Base-by-base conservation (phyloP, 495 filamentous ascomycete species). In the Pyrenula aspistea region DNA sequence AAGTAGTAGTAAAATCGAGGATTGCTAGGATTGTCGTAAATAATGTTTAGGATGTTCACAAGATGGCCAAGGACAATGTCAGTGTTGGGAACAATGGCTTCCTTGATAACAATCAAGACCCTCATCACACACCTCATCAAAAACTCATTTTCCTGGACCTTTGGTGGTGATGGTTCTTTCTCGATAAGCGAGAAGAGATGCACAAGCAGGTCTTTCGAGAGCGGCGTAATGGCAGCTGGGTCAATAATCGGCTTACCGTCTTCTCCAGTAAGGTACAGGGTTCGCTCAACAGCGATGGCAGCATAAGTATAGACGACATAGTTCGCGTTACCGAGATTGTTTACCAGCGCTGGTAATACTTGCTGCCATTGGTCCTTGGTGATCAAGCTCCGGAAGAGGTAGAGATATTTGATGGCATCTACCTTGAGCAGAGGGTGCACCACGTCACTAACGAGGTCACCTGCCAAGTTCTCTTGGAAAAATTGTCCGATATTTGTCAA, bases 141-240 rank as follows among this genome's bases (percentile, higher is more conserved):
- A 67, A 96, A 99, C 66, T 99, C 94, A 64, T 99, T 97, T 70
- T 99, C 94, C 66, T 97, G 93, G 57, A 97, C 83, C 77, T 96
- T 97, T 61, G 92, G 82, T 21, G 94, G 86, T 10, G 84, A 83
- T 0, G 75, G 71, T 59, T 95, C 83, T 58, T 83, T 85, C 60
- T 92, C 83, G 56, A 99, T 89, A 15, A 99, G 74, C 49, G 79
- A 80, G 75, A 99, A 97, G n/a, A 97, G 81, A 63, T 97, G 93
- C 58, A 90, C 78, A 25, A 97, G 71, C 12, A 99, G 77, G 59
- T 93, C 87, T 65, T 89, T 89, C 20, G 93, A 82, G 62, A 91
- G 83, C 0, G 83, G 83, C 42, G 83, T 78, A 25, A 99, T 86
- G 54, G 86, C 84, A 15, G 72, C 71, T 19, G 84, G 79, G 2